Conservation (phyloP, 345 rosid genomes). For the Cardamine occulta region DNA sequence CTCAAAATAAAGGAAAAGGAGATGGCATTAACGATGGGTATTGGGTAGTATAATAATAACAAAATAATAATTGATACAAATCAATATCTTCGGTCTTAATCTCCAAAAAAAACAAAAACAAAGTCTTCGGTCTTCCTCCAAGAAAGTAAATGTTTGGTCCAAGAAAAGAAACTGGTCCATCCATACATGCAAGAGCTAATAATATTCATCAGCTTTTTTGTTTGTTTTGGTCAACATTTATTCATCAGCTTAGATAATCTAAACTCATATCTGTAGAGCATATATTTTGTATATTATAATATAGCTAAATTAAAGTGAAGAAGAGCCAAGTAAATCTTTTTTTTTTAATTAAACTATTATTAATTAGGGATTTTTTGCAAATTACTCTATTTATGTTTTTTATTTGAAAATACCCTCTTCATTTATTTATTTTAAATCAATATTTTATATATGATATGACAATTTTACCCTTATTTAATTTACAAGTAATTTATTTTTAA, state of each 20-base stretch:
- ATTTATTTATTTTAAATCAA: too few relatives aligned
- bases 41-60: background rate
- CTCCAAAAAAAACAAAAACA: background rate
- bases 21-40: background rate
- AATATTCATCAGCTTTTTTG: background rate
- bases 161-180: background rate
- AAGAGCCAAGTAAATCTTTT: background rate
- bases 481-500: too few relatives aligned
- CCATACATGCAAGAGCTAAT: background rate
- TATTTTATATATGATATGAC: too few relatives aligned
- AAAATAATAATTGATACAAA: background rate
- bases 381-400: too few relatives aligned
- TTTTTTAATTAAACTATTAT: too few relatives aligned
- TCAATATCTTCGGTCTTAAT: background rate
- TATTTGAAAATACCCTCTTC: too few relatives aligned
- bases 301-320: background rate
- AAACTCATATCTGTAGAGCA: background rate
- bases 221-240: too few relatives aligned
- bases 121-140: background rate
- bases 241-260: too few relatives aligned
- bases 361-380: too few relatives aligned
- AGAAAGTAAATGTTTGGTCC: constrained; percentile 20
- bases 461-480: too few relatives aligned
- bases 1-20: background rate
- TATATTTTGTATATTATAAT: background rate